phyloP scores from a whole-genome alignment of 2,329 filamentous ascomycete species.

The Botryotinia convoluta region DNA sequence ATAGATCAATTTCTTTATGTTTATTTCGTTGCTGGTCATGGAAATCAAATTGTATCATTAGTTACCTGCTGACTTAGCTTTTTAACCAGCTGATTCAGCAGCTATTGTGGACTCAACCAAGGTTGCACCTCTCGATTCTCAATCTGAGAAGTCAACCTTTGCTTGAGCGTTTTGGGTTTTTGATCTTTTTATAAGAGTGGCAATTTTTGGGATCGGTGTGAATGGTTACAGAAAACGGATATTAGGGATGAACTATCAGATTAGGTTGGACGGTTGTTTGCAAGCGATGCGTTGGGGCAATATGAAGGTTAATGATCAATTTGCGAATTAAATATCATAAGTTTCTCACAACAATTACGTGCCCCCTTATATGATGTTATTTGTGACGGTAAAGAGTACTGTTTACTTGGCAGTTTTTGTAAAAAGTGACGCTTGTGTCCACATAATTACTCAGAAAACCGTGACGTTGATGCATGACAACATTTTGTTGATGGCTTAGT shows the following conservation, averaged over 20 bases:
- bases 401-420: not conserved
- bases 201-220: not conserved
- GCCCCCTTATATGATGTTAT: not conserved
- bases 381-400: not conserved
- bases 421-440: not conserved
- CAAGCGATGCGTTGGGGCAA: constrained; percentile 8
- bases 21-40: constrained; percentile 19
- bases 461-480: not conserved
- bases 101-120: constrained; percentile 32
- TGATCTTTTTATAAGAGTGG: constrained; percentile 2
- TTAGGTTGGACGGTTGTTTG: constrained; percentile 1
- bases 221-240: constrained; percentile 15
- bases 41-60: constrained; percentile 25
- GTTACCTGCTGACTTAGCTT: constrained; percentile 30
- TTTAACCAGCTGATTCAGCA: constrained; percentile 27
- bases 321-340: not conserved
- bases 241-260: constrained; percentile 17
- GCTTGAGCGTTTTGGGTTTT: constrained; percentile 22
- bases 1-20: constrained; percentile 21
- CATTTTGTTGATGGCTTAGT: not conserved
- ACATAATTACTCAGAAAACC: not conserved
- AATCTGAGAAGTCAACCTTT: constrained; percentile 30
- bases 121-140: constrained; percentile 33
- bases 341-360: not conserved
- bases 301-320: constrained; percentile 3